Conservation (phyloP, 1,284 basidiomycete genomes). For the Austropuccinia psidii region DNA sequence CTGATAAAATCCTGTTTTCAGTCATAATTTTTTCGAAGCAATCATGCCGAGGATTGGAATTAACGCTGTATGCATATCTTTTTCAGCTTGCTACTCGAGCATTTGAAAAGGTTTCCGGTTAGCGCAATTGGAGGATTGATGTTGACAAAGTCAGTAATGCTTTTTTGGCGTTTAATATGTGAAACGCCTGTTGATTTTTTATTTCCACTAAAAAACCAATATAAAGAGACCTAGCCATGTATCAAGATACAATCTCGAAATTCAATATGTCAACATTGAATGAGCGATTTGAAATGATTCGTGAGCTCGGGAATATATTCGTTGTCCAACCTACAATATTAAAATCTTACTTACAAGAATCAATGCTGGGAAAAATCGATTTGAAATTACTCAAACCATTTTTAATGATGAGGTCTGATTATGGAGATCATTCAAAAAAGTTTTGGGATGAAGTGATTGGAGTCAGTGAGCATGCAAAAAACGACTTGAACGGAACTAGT, state of each 20-base stretch:
- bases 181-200: conserved; percentile 8
- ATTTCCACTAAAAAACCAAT: not conserved
- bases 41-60: too few species aligned
- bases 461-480: not conserved
- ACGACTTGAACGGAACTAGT: not conserved
- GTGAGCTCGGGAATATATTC: conserved; percentile 95
- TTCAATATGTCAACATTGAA: conserved; percentile 75
- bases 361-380: conserved; percentile 84
- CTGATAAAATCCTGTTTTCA: not conserved
- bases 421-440: conserved; percentile 43
- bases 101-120: conserved; percentile 91
- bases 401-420: conserved; percentile 81
- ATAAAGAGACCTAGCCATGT: conserved; percentile 81
- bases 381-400: conserved; percentile 79
- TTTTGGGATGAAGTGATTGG: conserved; percentile 37
- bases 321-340: conserved; percentile 86
- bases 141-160: conserved; percentile 74
- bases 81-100: conserved; percentile 75
- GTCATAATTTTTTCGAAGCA: not conserved
- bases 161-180: conserved; percentile 9
- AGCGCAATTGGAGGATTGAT: conserved; percentile 94
- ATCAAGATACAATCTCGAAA: conserved; percentile 78
- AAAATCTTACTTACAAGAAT: conserved; percentile 84
- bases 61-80: too few species aligned
- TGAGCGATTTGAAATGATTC: conserved; percentile 96